Percentiles rank a stretch among this genome's conserved stretches.
phyloP scores from a whole-genome alignment of 495 filamentous ascomycete species.

The Tuber calosporum region DNA sequence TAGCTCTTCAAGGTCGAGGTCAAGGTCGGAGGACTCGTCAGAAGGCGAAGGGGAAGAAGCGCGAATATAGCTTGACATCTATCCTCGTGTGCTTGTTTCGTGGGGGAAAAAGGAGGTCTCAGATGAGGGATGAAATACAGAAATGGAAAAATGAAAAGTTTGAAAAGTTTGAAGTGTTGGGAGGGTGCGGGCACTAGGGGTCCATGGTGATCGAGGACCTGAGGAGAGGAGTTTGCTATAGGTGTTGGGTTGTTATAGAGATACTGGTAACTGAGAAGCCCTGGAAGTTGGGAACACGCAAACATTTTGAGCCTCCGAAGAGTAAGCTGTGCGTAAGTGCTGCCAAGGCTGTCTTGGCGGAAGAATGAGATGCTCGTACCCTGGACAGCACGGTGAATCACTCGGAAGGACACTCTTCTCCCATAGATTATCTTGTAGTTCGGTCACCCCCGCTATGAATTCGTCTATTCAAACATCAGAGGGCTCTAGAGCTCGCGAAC shows the following conservation, averaged over 20 bases:
- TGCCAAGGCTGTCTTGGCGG: background rate
- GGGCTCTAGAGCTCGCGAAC: background rate
- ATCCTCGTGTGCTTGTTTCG: background rate
- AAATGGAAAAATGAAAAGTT: background rate
- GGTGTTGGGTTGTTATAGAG: background rate
- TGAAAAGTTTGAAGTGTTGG: background rate
- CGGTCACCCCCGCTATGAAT: background rate
- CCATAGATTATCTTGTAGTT: background rate
- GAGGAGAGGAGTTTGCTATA: background rate
- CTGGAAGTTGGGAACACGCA: background rate
- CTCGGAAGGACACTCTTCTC: background rate
- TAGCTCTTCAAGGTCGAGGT: constrained; percentile 39
- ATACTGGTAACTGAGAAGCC: background rate
- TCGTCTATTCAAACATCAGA: background rate
- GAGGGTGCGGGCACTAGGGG: background rate
- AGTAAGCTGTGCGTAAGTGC: background rate
- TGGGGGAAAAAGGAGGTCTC: background rate
- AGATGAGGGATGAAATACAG: background rate
- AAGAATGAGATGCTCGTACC: background rate
- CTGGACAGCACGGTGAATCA: background rate
- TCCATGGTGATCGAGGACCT: background rate
- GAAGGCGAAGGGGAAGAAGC: constrained; percentile 34
- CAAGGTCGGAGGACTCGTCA: constrained; percentile 37
- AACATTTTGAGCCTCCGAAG: background rate
- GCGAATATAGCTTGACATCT: constrained; percentile 31